Evolutionary conservation across 768 basidiomycete species (phyloP).

Genomic region (Mycena filopes): DNA sequence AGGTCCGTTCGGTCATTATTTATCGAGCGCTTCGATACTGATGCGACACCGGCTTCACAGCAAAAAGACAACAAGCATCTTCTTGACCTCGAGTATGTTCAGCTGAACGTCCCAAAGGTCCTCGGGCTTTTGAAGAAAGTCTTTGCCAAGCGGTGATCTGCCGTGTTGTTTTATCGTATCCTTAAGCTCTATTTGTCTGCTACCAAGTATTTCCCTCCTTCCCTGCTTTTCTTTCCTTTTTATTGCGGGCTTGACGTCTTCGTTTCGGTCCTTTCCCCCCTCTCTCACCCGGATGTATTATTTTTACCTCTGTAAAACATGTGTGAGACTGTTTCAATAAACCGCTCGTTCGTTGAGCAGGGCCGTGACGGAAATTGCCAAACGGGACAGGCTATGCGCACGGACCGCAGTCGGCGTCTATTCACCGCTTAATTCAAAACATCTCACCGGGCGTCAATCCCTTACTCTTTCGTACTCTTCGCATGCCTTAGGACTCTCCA

Average conservation of each 20-base stretch:
- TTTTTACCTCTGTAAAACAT: conserved; percentile 34
- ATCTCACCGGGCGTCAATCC: no score
- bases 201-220: conserved; percentile 4
- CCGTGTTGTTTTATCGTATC: conserved; percentile 38
- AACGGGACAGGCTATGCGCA: background rate
- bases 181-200: conserved; percentile 39
- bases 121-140: conserved; percentile 93
- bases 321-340: conserved; percentile 30
- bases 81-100: conserved; percentile 97
- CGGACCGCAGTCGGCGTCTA: background rate
- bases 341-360: background rate
- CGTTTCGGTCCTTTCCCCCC: conserved; percentile 10
- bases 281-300: conserved; percentile 32
- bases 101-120: conserved; percentile 96
- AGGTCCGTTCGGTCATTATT: conserved; percentile 62
- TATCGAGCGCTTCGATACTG: background rate
- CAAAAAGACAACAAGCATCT: conserved; percentile 99
- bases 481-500: conserved; percentile 11
- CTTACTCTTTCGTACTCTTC: background rate
- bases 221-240: conserved; percentile 28
- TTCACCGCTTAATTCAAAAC: no score
- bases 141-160: conserved; percentile 81
- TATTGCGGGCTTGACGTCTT: conserved; percentile 29
- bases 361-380: background rate
- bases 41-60: conserved; percentile 56